Conservation (phyloP, 345 rosid genomes). For the Salix caprea region DNA sequence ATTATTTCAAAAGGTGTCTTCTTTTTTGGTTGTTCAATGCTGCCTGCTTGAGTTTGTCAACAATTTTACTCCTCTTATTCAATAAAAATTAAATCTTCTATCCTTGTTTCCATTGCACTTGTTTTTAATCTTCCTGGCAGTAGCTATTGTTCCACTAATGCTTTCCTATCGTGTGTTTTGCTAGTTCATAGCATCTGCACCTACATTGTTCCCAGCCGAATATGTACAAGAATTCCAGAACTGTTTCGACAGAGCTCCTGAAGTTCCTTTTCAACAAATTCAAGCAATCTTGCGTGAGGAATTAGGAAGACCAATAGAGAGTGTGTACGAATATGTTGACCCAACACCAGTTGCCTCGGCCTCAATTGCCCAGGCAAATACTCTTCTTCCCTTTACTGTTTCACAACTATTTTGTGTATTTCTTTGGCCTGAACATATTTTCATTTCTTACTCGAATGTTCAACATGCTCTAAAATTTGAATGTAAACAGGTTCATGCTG, state of each 20-base stretch:
- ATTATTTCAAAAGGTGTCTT: not conserved
- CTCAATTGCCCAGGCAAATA: constrained; percentile 80
- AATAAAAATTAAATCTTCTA: not conserved
- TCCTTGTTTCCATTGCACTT: not conserved
- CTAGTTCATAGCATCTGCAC: constrained; percentile 94
- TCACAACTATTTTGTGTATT: not conserved
- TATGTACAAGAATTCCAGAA: constrained; percentile 87
- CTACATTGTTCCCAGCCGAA: constrained; percentile 83
- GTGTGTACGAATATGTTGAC: constrained; percentile 76
- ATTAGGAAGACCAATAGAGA: constrained; percentile 78
- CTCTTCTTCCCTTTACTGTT: not conserved
- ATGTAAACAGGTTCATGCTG: constrained; percentile 71
- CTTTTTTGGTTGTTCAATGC: not conserved
- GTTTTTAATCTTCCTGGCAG: not conserved
- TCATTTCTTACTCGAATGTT: not conserved
- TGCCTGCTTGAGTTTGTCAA: not conserved
- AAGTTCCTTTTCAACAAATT: constrained; percentile 73
- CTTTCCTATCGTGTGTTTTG: constrained; percentile 19
- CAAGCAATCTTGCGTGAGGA: constrained; percentile 73
- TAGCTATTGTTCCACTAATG: constrained; percentile 7
- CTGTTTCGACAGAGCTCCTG: constrained; percentile 88
- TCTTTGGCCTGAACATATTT: not conserved
- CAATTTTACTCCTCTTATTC: not conserved
- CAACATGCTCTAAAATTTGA: constrained; percentile 2
- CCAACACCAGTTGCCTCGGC: constrained; percentile 94